These are phyloP conservation scores for Mucor piriformis DNA, from an alignment of 371 early-diverging fungal species.

Conservation along the genomic window DNA sequence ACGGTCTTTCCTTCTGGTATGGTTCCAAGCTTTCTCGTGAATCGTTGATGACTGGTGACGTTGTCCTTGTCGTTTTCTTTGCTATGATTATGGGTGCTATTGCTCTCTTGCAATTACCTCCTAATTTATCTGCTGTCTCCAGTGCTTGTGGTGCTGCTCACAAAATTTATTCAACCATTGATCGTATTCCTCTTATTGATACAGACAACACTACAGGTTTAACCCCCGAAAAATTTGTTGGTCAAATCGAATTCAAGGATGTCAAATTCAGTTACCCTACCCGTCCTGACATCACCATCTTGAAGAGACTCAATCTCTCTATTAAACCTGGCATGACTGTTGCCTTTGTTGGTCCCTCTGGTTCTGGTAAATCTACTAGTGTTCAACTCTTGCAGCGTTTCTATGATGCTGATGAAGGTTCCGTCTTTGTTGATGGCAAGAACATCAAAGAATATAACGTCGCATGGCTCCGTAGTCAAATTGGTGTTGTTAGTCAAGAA, in stretches of 20 bases:
- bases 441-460: conserved; percentile 71
- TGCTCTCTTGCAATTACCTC: conserved; percentile 53
- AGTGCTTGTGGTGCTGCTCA: conserved; percentile 69
- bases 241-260: conserved; percentile 71
- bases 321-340: conserved; percentile 77
- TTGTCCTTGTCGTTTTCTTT: conserved; percentile 72
- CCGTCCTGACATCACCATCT: conserved; percentile 72
- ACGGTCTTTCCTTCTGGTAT: conserved; percentile 83
- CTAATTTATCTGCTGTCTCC: conserved; percentile 51
- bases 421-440: conserved; percentile 71
- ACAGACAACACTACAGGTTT: conserved; percentile 55
- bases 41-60: conserved; percentile 46
- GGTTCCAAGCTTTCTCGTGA: conserved; percentile 63
- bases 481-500: conserved; percentile 89
- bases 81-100: conserved; percentile 70
- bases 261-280: conserved; percentile 79
- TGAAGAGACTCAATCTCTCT: conserved; percentile 61
- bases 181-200: conserved; percentile 73
- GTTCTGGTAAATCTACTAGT: conserved; percentile 88
- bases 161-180: conserved; percentile 77
- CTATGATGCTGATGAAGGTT: conserved; percentile 75
- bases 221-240: conserved; percentile 51
- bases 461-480: conserved; percentile 71
- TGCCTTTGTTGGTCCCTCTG: conserved; percentile 82
- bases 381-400: conserved; percentile 89